These are phyloP conservation scores for Cyberlindnera maritima DNA, from an alignment of 805 yeast species.

Conservation along the genomic window DNA sequence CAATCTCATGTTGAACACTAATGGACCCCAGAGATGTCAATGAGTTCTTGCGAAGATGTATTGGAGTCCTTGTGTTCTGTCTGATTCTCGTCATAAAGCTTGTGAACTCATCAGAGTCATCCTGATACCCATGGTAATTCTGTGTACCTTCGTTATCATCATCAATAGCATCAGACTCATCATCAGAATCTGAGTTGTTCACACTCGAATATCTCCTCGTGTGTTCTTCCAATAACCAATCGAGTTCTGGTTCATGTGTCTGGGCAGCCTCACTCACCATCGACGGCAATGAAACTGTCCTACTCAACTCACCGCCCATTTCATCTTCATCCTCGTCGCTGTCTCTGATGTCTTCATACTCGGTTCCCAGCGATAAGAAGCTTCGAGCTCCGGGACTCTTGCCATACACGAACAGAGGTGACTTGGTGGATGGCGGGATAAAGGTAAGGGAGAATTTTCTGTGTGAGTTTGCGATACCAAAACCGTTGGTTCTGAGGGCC, in stretches of 20 bases:
- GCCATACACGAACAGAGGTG: constrained; percentile 36
- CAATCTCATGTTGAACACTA: constrained; percentile 18
- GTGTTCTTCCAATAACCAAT: constrained; percentile 40
- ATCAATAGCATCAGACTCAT: constrained; percentile 21
- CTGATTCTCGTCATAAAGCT: constrained; percentile 24
- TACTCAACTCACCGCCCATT: constrained; percentile 36
- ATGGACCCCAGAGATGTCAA: constrained; percentile 23
- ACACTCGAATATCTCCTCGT: constrained; percentile 35
- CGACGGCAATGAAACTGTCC: constrained; percentile 41
- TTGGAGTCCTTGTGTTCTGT: constrained; percentile 12
- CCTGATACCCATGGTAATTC: constrained; percentile 27
- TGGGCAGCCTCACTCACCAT: constrained; percentile 26
- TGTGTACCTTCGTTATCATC: constrained; percentile 16
- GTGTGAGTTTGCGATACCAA: constrained; percentile 41
- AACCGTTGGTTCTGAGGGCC: constrained; percentile 38
- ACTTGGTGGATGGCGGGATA: constrained; percentile 39
- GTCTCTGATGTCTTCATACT: constrained; percentile 29
- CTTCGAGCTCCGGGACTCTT: constrained; percentile 35
- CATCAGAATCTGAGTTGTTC: constrained; percentile 16
- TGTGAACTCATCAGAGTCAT: constrained; percentile 19
- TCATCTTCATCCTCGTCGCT: constrained; percentile 28
- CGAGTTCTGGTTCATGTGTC: constrained; percentile 31
- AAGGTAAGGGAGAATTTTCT: constrained; percentile 36
- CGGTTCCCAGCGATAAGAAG: constrained; percentile 38
- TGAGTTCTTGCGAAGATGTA: constrained; percentile 19